These are phyloP conservation scores for Plenodomus tracheiphilus DNA, from an alignment of 2,329 filamentous ascomycete species.

Conservation along the genomic window DNA sequence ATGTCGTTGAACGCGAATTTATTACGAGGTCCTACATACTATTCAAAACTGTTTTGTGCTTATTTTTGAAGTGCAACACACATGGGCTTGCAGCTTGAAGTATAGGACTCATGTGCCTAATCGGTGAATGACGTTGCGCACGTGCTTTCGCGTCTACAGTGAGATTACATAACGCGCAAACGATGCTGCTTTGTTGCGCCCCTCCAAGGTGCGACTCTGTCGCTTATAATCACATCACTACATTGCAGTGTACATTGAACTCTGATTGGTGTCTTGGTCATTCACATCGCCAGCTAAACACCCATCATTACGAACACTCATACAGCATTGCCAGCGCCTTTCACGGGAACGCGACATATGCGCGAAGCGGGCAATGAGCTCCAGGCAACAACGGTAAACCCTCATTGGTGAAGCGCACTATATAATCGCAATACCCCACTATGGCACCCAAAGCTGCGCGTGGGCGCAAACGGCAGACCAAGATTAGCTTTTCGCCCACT, in stretches of 20 bases:
- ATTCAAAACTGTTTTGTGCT: too few relatives aligned
- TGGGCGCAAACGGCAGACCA: conserved; percentile 44
- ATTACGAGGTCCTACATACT: too few relatives aligned
- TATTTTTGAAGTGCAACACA: too few relatives aligned
- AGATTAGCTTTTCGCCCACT: conserved; percentile 49
- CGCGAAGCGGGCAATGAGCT: conserved; percentile 1
- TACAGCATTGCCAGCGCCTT: background rate
- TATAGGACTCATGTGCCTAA: too few relatives aligned
- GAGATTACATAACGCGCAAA: background rate
- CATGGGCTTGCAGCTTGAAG: too few relatives aligned
- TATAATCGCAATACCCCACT: background rate
- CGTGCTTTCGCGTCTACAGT: background rate
- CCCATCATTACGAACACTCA: background rate
- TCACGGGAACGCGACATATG: background rate
- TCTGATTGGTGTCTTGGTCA: background rate
- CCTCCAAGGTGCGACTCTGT: background rate
- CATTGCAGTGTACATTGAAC: too few relatives aligned
- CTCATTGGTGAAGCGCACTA: conserved; percentile 2
- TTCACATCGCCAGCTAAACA: background rate
- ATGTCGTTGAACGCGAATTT: too few relatives aligned
- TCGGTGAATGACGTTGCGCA: background rate
- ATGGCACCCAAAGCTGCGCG: conserved; percentile 32
- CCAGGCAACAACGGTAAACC: background rate
- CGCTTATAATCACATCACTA: background rate
- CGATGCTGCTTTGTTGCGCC: background rate